Conservation (phyloP, 805 yeast species). For the Kuraishia hungarica region DNA sequence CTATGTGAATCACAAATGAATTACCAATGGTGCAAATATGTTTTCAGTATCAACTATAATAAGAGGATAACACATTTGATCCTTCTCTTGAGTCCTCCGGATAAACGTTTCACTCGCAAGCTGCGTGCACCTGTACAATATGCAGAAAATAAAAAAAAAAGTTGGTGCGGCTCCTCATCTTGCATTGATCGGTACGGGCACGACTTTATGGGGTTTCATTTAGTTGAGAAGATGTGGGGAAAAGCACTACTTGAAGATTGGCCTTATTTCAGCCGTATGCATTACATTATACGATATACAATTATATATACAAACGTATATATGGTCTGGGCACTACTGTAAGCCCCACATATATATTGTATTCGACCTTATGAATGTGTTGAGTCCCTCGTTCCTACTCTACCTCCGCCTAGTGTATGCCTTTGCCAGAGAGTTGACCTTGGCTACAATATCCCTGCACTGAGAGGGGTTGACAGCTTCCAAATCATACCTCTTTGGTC, state of each 20-base stretch:
- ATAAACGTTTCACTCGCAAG: not conserved
- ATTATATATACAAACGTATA: too few species aligned
- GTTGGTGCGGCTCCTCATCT: not conserved
- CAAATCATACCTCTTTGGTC: conserved; percentile 77
- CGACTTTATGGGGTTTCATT: not conserved
- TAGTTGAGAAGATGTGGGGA: not conserved
- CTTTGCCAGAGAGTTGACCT: conserved; percentile 40
- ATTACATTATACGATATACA: not conserved
- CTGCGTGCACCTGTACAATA: not conserved
- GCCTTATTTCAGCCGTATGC: too few species aligned
- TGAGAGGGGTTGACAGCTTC: conserved; percentile 60
- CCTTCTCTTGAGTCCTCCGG: not conserved
- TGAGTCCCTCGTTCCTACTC: not conserved
- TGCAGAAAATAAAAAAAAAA: not conserved
- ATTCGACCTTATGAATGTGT: too few species aligned
- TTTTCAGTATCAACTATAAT: too few species aligned
- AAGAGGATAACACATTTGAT: too few species aligned
- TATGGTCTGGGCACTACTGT: not conserved
- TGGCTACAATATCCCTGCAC: conserved; percentile 69
- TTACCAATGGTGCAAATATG: too few species aligned
- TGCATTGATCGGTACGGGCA: not conserved
- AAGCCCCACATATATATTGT: too few species aligned
- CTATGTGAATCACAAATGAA: too few species aligned
- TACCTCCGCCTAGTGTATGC: not conserved
- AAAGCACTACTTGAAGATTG: not conserved